phyloP scores from a whole-genome alignment of 1,139 yeast genomes.

The Saccharomyces hybrid region DNA sequence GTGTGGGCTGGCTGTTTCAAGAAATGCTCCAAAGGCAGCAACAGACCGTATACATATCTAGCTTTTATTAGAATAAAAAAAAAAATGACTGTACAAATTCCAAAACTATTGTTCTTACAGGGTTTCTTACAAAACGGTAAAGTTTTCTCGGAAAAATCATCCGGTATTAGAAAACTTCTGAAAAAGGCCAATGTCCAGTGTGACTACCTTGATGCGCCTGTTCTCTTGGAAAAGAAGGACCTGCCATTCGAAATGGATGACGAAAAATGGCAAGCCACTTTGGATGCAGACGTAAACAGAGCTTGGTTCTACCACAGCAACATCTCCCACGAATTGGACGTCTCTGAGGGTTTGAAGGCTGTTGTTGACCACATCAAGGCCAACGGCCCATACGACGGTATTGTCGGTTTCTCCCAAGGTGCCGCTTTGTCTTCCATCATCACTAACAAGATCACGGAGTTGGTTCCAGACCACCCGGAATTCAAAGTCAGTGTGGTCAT shows the following conservation, averaged over 20 bases:
- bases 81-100: slow-evolving; percentile 14
- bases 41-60: background rate
- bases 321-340: slow-evolving; percentile 35
- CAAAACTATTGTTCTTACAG: slow-evolving; percentile 44
- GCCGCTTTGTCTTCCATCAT: slow-evolving; percentile 69
- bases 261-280: slow-evolving; percentile 38
- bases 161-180: slow-evolving; percentile 67
- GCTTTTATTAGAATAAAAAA: background rate
- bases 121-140: slow-evolving; percentile 66
- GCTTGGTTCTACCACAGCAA: slow-evolving; percentile 53
- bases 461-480: slow-evolving; percentile 37
- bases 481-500: slow-evolving; percentile 45
- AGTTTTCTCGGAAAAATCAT: slow-evolving; percentile 67
- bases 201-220: slow-evolving; percentile 73
- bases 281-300: slow-evolving; percentile 45
- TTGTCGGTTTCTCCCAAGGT: slow-evolving; percentile 90
- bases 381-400: slow-evolving; percentile 84
- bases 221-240: slow-evolving; percentile 54
- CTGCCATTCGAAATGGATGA: slow-evolving; percentile 53
- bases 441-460: slow-evolving; percentile 38
- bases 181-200: slow-evolving; percentile 62
- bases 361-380: slow-evolving; percentile 48
- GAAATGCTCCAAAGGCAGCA: background rate
- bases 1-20: background rate
- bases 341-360: slow-evolving; percentile 41